These are phyloP conservation scores for Heterobasidion parviporum DNA, from an alignment of 1,284 basidiomycete genomes.

Conservation along the genomic window DNA sequence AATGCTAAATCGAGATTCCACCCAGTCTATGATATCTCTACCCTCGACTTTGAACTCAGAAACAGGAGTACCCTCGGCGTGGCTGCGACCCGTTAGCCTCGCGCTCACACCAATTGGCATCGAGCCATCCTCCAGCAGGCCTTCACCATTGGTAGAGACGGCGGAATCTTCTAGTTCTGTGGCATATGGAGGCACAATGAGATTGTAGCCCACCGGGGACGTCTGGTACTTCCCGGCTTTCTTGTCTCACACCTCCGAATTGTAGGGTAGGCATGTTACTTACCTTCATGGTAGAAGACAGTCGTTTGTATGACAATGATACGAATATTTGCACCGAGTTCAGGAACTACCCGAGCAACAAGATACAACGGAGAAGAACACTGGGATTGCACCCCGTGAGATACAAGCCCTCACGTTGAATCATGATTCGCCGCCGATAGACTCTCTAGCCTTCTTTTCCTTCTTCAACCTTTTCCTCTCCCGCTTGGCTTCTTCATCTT, in stretches of 20 bases:
- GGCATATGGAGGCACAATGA: too few relatives aligned
- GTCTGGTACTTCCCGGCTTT: too few relatives aligned
- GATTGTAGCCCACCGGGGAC: too few relatives aligned
- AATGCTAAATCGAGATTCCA: neutral
- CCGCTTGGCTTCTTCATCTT: conserved; percentile 55
- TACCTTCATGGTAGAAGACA: too few relatives aligned
- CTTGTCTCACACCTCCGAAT: too few relatives aligned
- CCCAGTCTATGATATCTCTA: neutral
- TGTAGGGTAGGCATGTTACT: too few relatives aligned
- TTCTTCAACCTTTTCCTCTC: conserved; percentile 60
- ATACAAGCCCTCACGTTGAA: too few relatives aligned
- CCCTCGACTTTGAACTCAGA: neutral
- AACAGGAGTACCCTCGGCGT: neutral
- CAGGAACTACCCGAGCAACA: too few relatives aligned
- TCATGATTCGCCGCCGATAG: conserved; percentile 24
- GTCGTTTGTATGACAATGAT: too few relatives aligned
- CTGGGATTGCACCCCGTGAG: too few relatives aligned
- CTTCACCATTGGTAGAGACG: neutral
- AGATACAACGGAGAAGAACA: too few relatives aligned
- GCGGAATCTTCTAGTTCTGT: neutral
- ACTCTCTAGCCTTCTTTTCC: conserved; percentile 37
- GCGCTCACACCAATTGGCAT: neutral
- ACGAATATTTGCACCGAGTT: too few relatives aligned
- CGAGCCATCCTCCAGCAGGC: neutral
- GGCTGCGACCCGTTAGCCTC: neutral